Conservation (phyloP, 2,329 filamentous ascomycete genomes). For the Bipolaris bicolor region DNA sequence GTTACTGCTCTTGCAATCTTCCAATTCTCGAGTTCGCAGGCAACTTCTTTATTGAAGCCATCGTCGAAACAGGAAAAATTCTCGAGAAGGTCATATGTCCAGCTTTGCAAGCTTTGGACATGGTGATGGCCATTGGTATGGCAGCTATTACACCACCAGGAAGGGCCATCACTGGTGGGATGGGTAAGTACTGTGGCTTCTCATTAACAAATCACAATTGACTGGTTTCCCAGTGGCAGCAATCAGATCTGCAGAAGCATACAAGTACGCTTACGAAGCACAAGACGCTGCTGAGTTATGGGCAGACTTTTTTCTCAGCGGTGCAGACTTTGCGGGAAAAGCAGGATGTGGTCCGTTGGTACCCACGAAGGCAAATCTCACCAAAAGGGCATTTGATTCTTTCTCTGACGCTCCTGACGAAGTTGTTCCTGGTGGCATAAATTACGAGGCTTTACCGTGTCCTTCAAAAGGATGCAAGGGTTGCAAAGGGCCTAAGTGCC, state of each 20-base stretch:
- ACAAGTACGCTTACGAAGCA: not conserved
- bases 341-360: not conserved
- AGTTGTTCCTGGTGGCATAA: not conserved
- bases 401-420: not conserved
- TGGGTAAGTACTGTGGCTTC: not conserved
- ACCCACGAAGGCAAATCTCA: not conserved
- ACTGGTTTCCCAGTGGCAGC: not conserved
- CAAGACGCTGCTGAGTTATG: not conserved
- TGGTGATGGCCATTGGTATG: not conserved
- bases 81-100: not conserved
- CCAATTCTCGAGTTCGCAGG: not conserved
- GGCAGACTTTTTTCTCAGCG: not conserved
- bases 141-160: not conserved
- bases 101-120: not conserved
- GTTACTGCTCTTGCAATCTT: not conserved
- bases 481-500: not conserved
- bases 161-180: not conserved
- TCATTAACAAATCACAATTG: not conserved
- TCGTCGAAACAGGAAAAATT: not conserved
- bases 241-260: not conserved
- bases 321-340: not conserved
- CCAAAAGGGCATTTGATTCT: not conserved
- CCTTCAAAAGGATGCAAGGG: not conserved
- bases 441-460: not conserved
- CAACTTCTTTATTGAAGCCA: not conserved